These are phyloP conservation scores for Amylocarpus encephaloides DNA, from an alignment of 2,329 filamentous ascomycete genomes.

Conservation along the genomic window DNA sequence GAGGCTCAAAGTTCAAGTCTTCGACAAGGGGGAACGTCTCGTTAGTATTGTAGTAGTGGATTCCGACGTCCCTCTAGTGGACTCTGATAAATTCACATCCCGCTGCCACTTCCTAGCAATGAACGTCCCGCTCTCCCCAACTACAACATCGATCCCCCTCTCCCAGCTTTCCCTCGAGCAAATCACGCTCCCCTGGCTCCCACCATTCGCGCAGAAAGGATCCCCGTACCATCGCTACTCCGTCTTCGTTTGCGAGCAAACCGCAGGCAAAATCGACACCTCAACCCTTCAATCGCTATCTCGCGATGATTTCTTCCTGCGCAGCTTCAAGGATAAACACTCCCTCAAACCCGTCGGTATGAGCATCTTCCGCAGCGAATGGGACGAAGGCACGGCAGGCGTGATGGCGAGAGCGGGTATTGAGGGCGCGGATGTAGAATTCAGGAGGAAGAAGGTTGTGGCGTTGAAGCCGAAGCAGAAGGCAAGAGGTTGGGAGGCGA, in stretches of 20 bases:
- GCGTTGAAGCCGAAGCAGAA: constrained; percentile 56
- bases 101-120: constrained; percentile 83
- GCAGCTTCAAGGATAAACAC: constrained; percentile 67
- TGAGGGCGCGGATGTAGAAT: constrained; percentile 73
- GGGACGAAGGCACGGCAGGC: constrained; percentile 80
- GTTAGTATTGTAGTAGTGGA: constrained; percentile 83
- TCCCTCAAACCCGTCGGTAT: constrained; percentile 69
- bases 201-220: constrained; percentile 83
- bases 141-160: constrained; percentile 57
- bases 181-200: constrained; percentile 73
- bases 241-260: constrained; percentile 78
- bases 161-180: constrained; percentile 55
- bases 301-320: constrained; percentile 67
- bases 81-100: constrained; percentile 68
- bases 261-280: constrained; percentile 54
- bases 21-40: constrained; percentile 72
- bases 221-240: constrained; percentile 84
- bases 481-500: constrained; percentile 60
- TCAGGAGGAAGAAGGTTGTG: constrained; percentile 72
- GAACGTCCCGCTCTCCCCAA: constrained; percentile 61
- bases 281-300: constrained; percentile 47
- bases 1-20: constrained; percentile 76
- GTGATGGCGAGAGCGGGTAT: constrained; percentile 79
- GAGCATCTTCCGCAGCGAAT: constrained; percentile 79
- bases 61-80: constrained; percentile 77